Evolutionary conservation across 1,139 yeast species (phyloP).

Genomic region (Pichia inconspicua): DNA sequence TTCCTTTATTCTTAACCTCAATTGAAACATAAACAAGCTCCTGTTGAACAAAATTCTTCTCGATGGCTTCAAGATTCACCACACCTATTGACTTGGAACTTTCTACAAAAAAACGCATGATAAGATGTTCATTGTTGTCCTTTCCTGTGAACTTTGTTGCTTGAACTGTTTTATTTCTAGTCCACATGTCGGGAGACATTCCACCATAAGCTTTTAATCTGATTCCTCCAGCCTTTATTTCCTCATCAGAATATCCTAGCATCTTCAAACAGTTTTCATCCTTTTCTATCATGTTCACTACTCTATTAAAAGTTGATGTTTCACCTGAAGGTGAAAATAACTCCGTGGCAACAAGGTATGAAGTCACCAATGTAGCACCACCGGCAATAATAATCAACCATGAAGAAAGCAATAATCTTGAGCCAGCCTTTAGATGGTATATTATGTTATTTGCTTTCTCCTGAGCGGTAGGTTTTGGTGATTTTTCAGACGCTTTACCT

Average conservation of each 20-base stretch:
- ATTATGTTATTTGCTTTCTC: slow-evolving; percentile 22
- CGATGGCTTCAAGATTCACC: slow-evolving; percentile 73
- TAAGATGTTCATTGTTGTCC: slow-evolving; percentile 71
- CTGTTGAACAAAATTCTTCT: slow-evolving; percentile 56
- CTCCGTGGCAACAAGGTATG: slow-evolving; percentile 71
- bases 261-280: slow-evolving; percentile 53
- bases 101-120: slow-evolving; percentile 83
- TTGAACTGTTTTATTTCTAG: slow-evolving; percentile 72
- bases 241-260: slow-evolving; percentile 41
- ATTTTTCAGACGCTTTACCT: too few species aligned
- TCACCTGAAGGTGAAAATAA: slow-evolving; percentile 85
- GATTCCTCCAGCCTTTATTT: slow-evolving; percentile 24
- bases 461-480: slow-evolving; percentile 10
- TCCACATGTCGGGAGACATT: slow-evolving; percentile 64
- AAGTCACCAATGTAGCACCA: slow-evolving; percentile 60
- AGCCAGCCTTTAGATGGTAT: slow-evolving; percentile 40
- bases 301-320: slow-evolving; percentile 81
- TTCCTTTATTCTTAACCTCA: slow-evolving; percentile 64
- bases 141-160: slow-evolving; percentile 37
- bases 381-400: slow-evolving; percentile 58
- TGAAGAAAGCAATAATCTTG: slow-evolving; percentile 57
- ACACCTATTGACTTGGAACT: slow-evolving; percentile 53
- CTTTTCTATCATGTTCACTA: slow-evolving; percentile 66
- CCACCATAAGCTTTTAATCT: slow-evolving; percentile 84
- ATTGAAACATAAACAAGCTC: slow-evolving; percentile 68